Evolutionary conservation across 2,329 filamentous ascomycete genomes (phyloP).

Genomic region (Claviceps sp.): DNA sequence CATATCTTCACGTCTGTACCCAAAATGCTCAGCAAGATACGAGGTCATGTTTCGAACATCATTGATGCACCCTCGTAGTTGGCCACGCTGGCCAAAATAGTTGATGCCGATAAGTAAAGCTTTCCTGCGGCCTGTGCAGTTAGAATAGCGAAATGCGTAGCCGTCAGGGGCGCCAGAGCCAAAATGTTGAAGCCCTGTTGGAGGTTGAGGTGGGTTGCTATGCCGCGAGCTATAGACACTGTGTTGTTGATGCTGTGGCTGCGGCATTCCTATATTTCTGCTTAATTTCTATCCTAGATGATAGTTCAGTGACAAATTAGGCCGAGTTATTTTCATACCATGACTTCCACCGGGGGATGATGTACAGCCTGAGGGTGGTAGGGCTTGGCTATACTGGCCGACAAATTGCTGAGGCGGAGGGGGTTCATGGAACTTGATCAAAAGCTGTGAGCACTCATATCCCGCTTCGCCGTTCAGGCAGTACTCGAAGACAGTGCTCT

Average conservation of each 20-base stretch:
- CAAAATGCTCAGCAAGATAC: conserved; percentile 79
- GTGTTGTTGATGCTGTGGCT: conserved; percentile 6
- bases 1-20: conserved; percentile 93
- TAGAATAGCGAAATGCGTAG: conserved; percentile 84
- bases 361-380: conserved; percentile 33
- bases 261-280: conserved; percentile 8
- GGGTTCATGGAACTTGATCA: conserved; percentile 15
- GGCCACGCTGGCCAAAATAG: conserved; percentile 85
- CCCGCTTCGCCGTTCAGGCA: conserved; percentile 12
- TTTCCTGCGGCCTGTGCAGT: conserved; percentile 78
- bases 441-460: neutral
- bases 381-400: conserved; percentile 15
- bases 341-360: conserved; percentile 31
- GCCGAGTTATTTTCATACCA: conserved; percentile 3
- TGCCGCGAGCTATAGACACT: conserved; percentile 3
- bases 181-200: conserved; percentile 55
- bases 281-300: neutral
- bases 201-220: conserved; percentile 48
- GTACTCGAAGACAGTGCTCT: conserved; percentile 12
- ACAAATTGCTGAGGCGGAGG: conserved; percentile 21
- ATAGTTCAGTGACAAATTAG: neutral
- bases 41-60: conserved; percentile 95
- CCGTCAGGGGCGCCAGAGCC: conserved; percentile 66
- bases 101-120: conserved; percentile 90
- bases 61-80: conserved; percentile 89